Conservation (phyloP, 371 early-diverging fungal genomes). For the Apophysomyces sp. region DNA sequence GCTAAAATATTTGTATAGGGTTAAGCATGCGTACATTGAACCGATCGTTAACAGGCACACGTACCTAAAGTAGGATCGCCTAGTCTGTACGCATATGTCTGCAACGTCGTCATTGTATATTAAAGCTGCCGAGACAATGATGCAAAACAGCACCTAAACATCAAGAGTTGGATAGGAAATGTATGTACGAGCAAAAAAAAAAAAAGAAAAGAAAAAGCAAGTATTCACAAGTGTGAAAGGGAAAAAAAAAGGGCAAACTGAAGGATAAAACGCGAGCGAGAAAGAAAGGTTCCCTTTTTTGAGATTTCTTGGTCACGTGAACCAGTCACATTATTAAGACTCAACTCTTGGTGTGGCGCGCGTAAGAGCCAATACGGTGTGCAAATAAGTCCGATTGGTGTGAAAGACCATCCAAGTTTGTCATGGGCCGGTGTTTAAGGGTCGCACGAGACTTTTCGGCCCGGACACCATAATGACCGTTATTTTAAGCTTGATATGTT, state of each 20-base stretch:
- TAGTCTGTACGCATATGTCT: slow-evolving; percentile 69
- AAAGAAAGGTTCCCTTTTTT: slow-evolving; percentile 3
- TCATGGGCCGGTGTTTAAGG: too few species aligned
- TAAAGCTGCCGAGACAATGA: not conserved
- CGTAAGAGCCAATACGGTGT: too few species aligned
- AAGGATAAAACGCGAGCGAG: not conserved
- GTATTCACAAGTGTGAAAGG: slow-evolving; percentile 4
- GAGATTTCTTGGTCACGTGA: slow-evolving; percentile 6
- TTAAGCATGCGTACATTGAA: not conserved
- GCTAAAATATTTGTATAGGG: slow-evolving; percentile 12
- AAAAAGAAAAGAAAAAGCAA: not conserved
- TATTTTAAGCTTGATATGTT: too few species aligned
- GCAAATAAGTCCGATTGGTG: too few species aligned
- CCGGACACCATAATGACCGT: too few species aligned
- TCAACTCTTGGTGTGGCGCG: not conserved
- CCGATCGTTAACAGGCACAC: not conserved
- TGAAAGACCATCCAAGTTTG: too few species aligned
- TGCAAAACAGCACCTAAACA: not conserved
- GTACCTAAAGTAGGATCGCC: slow-evolving; percentile 62
- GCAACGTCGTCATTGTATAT: slow-evolving; percentile 51
- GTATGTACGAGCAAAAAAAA: not conserved
- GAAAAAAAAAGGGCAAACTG: slow-evolving; percentile 5
- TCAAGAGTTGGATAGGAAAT: not conserved
- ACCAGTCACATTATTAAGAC: not conserved
- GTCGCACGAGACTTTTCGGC: too few species aligned